These are phyloP conservation scores for Aspergillus phoenicis DNA, from an alignment of 2,329 filamentous ascomycete genomes.

Conservation along the genomic window DNA sequence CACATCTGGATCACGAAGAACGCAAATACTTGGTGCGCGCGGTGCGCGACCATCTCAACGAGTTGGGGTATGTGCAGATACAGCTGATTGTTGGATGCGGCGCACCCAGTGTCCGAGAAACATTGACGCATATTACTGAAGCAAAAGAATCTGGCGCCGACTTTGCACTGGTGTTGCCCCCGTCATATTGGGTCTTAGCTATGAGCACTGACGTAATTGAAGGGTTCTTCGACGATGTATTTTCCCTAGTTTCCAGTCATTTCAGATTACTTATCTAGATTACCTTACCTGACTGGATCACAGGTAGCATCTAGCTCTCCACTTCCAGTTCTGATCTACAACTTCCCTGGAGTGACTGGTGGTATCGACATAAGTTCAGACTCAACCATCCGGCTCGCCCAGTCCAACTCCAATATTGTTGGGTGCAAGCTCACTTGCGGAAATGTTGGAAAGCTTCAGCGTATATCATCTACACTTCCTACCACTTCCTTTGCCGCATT, in stretches of 20 bases:
- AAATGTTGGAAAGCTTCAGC: constrained; percentile 65
- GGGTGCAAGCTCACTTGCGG: constrained; percentile 68
- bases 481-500: constrained; percentile 70
- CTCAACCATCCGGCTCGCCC: constrained; percentile 55
- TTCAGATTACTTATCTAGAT: too few relatives aligned
- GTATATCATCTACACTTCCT: constrained; percentile 59
- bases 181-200: constrained; percentile 67
- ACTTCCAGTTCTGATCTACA: constrained; percentile 59
- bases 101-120: constrained; percentile 67
- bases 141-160: constrained; percentile 68
- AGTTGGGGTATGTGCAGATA: not conserved
- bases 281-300: too few relatives aligned
- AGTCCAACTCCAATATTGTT: constrained; percentile 58
- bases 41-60: not conserved
- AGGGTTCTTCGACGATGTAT: constrained; percentile 62
- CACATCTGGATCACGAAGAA: constrained; percentile 69
- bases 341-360: constrained; percentile 63
- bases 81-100: constrained; percentile 65
- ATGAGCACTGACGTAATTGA: constrained; percentile 60
- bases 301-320: too few relatives aligned
- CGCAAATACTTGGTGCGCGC: constrained; percentile 42
- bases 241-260: too few relatives aligned
- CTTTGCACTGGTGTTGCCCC: constrained; percentile 71
- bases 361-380: constrained; percentile 62
- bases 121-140: constrained; percentile 64